These are phyloP conservation scores for Periconia digitata DNA, from an alignment of 2,329 filamentous ascomycete genomes.

Conservation along the genomic window DNA sequence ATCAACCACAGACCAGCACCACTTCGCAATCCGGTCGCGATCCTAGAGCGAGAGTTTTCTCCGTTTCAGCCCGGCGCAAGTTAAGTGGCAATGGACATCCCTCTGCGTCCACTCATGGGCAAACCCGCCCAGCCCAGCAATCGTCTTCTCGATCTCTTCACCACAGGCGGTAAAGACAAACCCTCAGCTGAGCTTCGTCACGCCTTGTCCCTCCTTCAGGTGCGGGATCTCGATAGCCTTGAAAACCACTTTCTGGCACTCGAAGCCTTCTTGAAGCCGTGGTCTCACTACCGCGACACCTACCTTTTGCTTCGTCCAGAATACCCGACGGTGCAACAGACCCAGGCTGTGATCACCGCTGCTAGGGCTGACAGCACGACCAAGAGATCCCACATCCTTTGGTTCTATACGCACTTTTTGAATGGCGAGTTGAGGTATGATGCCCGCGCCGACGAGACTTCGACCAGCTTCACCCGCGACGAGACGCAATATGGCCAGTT, in stretches of 20 bases:
- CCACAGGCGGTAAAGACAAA: constrained; percentile 4
- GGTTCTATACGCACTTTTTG: constrained; percentile 37
- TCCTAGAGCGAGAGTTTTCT: too few species aligned
- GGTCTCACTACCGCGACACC: constrained; percentile 32
- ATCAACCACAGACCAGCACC: too few species aligned
- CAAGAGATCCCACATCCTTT: constrained; percentile 26
- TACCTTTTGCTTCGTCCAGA: constrained; percentile 23
- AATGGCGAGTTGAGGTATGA: constrained; percentile 31
- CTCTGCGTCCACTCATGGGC: not conserved
- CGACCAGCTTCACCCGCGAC: constrained; percentile 14
- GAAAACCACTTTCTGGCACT: constrained; percentile 31
- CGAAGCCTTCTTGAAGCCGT: constrained; percentile 34
- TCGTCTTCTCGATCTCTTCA: not conserved
- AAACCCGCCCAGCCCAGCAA: not conserved
- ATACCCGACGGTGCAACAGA: too few species aligned
- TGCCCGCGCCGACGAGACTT: constrained; percentile 17
- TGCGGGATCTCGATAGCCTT: constrained; percentile 22
- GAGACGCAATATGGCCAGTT: constrained; percentile 17
- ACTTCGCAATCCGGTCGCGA: too few species aligned
- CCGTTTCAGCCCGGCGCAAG: too few species aligned
- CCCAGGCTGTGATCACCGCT: constrained; percentile 3
- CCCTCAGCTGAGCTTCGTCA: constrained; percentile 12
- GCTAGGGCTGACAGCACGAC: constrained; percentile 16
- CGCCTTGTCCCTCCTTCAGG: constrained; percentile 26
- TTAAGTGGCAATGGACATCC: not conserved